Conservation (phyloP, 1,284 basidiomycete species). For the Xerocomus amazonicus region DNA sequence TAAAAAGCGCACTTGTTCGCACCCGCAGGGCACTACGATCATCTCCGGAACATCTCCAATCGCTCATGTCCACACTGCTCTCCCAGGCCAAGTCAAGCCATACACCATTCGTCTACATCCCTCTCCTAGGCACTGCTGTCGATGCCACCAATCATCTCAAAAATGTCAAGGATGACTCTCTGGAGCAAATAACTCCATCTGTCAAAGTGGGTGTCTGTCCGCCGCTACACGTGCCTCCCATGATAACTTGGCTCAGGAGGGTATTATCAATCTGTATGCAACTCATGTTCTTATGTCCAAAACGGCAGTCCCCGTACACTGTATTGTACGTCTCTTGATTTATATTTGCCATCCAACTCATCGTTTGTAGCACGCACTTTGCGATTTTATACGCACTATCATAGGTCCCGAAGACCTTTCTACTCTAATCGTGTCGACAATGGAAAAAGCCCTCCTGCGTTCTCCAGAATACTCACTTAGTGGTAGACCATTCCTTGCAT, state of each 20-base stretch:
- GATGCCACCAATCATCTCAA: conserved; percentile 64
- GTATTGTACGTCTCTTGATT: conserved; percentile 39
- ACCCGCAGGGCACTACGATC: conserved; percentile 63
- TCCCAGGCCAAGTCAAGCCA: conserved; percentile 46
- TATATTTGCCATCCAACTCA: conserved; percentile 7
- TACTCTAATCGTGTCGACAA: conserved; percentile 52
- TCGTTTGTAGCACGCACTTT: conserved; percentile 42
- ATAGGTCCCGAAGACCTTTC: conserved; percentile 52
- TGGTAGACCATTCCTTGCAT: conserved; percentile 37
- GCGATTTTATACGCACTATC: conserved; percentile 57
- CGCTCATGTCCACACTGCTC: conserved; percentile 50
- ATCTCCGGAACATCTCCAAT: conserved; percentile 44
- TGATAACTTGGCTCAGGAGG: conserved; percentile 36
- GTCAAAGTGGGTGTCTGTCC: conserved; percentile 18
- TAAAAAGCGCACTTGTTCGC: conserved; percentile 57
- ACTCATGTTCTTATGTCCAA: conserved; percentile 57
- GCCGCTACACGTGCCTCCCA: background rate
- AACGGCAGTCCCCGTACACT: conserved; percentile 45
- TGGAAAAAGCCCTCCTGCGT: conserved; percentile 72
- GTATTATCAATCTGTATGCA: conserved; percentile 52
- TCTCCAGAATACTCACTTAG: conserved; percentile 69
- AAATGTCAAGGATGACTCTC: conserved; percentile 42
- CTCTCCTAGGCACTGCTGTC: conserved; percentile 57
- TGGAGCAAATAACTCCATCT: conserved; percentile 16
- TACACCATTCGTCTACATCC: conserved; percentile 44